Conservation (phyloP, 768 basidiomycete species). For the Suillus variegatus region DNA sequence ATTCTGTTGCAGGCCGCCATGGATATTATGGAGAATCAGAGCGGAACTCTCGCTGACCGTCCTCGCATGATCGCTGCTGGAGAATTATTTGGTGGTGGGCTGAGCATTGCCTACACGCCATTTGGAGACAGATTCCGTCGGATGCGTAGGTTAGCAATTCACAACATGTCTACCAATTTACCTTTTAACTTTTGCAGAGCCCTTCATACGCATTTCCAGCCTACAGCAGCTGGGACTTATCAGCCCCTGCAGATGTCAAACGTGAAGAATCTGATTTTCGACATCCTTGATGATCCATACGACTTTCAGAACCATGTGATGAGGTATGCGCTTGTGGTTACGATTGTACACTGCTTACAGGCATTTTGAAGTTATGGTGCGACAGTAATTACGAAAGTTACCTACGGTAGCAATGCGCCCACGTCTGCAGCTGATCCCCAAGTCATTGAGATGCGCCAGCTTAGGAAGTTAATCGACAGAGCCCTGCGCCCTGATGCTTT, state of each 20-base stretch:
- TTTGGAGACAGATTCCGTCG: not conserved
- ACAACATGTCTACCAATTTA: not conserved
- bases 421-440: not conserved
- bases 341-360: not conserved
- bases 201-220: not conserved
- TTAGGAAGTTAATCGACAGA: constrained; percentile 14
- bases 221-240: not conserved
- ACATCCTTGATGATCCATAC: not conserved
- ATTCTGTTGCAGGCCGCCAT: not conserved
- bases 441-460: not conserved
- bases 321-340: not conserved
- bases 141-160: not conserved
- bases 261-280: not conserved
- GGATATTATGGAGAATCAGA: not conserved
- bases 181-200: not conserved
- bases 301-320: not conserved
- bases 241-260: not conserved
- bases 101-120: not conserved
- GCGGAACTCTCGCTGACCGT: not conserved
- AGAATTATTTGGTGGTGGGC: not conserved
- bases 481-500: constrained; percentile 8
- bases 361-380: not conserved
- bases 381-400: not conserved
- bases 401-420: not conserved
- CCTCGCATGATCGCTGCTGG: not conserved